Evolutionary conservation across 2,329 filamentous ascomycete genomes (phyloP), one percentile per base, ranked within the genome.

Genomic region (Rugonectria rugulosa): DNA sequence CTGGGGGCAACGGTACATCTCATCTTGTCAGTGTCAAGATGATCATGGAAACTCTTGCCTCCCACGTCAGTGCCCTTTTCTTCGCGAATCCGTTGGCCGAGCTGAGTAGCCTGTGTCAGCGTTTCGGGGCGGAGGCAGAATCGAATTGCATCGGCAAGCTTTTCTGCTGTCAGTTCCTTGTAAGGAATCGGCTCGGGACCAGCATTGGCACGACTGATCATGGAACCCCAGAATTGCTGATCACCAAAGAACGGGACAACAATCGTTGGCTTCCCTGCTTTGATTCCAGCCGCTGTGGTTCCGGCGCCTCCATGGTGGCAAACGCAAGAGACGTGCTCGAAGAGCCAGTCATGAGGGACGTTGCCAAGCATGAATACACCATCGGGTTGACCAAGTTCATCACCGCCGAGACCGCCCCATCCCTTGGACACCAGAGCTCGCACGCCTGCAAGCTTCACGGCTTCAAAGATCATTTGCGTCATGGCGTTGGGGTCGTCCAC

Each of bases 301-400:
- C 92, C 92, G 8, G 92, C 92, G 54, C 92, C 92, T 19, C 92
- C 92, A 60, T 96, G 92, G 68, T 96, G 92, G 5, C 95, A 89
- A 2, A 96, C 92, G 37, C 86, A 88, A 1, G 90, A 89, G 1
- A 96, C 91, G 31, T 83, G 87, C 60, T 91, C 81, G 72, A 96
- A 96, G 0, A 96, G 76, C 92, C 92, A 96, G 73, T 96, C 92
- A 60, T 96, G 92, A 1, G 92, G 92, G 38, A 88, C 87, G 66
- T 94, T 95, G 10, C 90, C 91, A 31, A 96, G 79, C 85, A 96
- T 91, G 69, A 90, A 91, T 2, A 96, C 86, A 4, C 86, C 85
- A 3, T 92, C 85, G 0, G 91, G 91, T n/a, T 92, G 74, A 1
- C 82, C 83, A 4, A 89, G 70, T 26, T 86, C 79, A 64, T 92